A percentile compares a stretch with the other conserved stretches of the same genome.
phyloP scores from a whole-genome alignment of 495 filamentous ascomycete species.

The Talaromyces ruber region DNA sequence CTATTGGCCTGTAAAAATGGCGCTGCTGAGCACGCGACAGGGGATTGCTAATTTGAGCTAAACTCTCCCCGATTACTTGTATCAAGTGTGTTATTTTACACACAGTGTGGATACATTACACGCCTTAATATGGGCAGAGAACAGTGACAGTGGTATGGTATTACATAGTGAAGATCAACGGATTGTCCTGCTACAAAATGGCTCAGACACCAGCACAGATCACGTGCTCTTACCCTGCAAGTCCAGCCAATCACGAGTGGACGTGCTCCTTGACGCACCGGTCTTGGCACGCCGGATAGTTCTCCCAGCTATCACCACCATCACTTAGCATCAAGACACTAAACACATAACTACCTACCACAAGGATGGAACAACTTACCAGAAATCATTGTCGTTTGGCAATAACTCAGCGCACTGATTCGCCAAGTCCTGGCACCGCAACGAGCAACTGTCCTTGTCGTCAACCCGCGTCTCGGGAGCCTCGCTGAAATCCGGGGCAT shows the following conservation, averaged over 20 bases:
- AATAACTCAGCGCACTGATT: slow-evolving; percentile 18
- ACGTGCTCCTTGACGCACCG: slow-evolving; percentile 5
- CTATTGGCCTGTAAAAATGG: slow-evolving; percentile 5
- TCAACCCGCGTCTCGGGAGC: neutral
- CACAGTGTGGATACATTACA: no score
- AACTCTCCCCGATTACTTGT: neutral
- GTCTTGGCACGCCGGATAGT: slow-evolving; percentile 5
- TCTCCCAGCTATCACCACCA: slow-evolving; percentile 3
- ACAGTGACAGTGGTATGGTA: neutral
- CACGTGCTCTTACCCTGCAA: neutral
- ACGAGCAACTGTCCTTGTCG: slow-evolving; percentile 11
- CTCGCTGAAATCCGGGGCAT: neutral
- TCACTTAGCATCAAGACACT: neutral
- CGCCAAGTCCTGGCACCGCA: slow-evolving; percentile 11
- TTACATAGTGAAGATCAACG: neutral
- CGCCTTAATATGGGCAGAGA: neutral
- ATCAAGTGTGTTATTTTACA: no score
- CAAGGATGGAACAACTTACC: neutral
- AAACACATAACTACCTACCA: no score
- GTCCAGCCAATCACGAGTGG: neutral
- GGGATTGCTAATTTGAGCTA: neutral
- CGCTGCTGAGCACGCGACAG: slow-evolving; percentile 6
- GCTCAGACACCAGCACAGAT: neutral
- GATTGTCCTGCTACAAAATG: neutral
- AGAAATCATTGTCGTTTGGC: slow-evolving; percentile 19